Percentiles rank a stretch among this genome's conserved stretches.
Evolutionary conservation across 1,139 yeast genomes (phyloP).

Genomic region (Lodderomyces margitis): DNA sequence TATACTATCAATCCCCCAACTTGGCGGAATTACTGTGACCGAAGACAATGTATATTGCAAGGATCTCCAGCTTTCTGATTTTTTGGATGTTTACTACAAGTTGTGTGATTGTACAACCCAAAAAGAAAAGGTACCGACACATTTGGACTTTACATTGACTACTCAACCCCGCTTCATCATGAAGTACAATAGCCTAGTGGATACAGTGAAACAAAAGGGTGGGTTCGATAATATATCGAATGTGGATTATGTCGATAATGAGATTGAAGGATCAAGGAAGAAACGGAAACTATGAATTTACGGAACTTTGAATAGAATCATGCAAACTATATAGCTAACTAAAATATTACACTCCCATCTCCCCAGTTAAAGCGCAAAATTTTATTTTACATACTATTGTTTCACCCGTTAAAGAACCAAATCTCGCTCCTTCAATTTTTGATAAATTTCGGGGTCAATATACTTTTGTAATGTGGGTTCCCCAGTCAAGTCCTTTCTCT

Average conservation of each 20-base stretch:
- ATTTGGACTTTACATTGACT: constrained; percentile 25
- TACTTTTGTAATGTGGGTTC: constrained; percentile 74
- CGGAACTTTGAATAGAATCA: constrained; percentile 2
- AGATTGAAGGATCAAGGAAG: constrained; percentile 5
- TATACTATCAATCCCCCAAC: constrained; percentile 31
- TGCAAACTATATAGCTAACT: constrained; percentile 1
- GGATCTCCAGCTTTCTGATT: constrained; percentile 31
- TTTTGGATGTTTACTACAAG: constrained; percentile 29
- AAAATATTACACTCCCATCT: background rate
- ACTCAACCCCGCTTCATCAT: constrained; percentile 34
- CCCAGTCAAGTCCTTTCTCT: constrained; percentile 78
- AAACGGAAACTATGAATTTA: constrained; percentile 7
- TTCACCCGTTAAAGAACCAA: constrained; percentile 11
- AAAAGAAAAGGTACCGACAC: constrained; percentile 18
- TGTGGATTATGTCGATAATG: constrained; percentile 9
- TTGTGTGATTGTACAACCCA: constrained; percentile 22
- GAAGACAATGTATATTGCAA: constrained; percentile 41
- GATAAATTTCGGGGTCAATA: constrained; percentile 59
- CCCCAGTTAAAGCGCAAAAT: no score
- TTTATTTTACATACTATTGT: background rate
- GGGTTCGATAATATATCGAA: constrained; percentile 18
- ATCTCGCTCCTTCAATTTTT: constrained; percentile 52
- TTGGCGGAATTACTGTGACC: constrained; percentile 29
- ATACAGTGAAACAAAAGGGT: constrained; percentile 21
- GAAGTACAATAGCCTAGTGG: constrained; percentile 27